Evolutionary conservation across 1,284 basidiomycete genomes (phyloP), one percentile per base, ranked within the genome.

Genomic region (Pseudomicrostroma phylloplanum): DNA sequence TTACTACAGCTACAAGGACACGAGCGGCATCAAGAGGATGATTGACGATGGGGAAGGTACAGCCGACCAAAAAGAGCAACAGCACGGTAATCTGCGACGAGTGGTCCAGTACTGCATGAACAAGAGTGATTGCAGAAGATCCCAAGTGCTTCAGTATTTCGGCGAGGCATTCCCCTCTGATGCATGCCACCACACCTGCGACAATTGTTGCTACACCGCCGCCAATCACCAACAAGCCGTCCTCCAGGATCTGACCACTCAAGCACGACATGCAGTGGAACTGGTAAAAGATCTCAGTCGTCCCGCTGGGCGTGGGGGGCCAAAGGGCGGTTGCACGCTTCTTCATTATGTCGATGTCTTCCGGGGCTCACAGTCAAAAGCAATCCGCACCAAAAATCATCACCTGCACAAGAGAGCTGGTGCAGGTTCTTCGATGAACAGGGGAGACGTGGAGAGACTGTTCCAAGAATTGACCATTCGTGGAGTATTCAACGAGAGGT

Each of bases 81-180:
- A 86, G 65, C 80, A 82, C 55, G 83, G 84, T 23, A 84, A 84
- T 36, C 78, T 89, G 36, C 74, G 81, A 3, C 82, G 83, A n/a
- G 85, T 90, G 49, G 83, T 88, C 13, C 81, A 85, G 58, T 98
- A 88, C 80, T 93, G 90, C 80, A 79, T 82, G 61, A 92, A 96
- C 80, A 84, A 86, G 62, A 86, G 87, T 42, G 89, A 91, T 70
- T 98, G 94, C 74, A 87, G 96, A 9, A 87, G 96, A 1, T 84
- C 85, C 1, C 89, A 91, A 73, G 83, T 98, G 19, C 84, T 98
- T 51, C 84, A 83, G 43, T 89, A 90, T 76, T 86, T 85, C 70
- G 74, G 71, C 64, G 89, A 91, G 77, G 83, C 63, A 46, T 88
- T 90, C 72, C 82, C 85, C 61, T 74, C 81, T 39, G 79, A 76